Percentiles rank a stretch among this genome's conserved stretches.
Evolutionary conservation across 331 rosid genomes (phyloP).

Genomic region (Arachis monticola): DNA sequence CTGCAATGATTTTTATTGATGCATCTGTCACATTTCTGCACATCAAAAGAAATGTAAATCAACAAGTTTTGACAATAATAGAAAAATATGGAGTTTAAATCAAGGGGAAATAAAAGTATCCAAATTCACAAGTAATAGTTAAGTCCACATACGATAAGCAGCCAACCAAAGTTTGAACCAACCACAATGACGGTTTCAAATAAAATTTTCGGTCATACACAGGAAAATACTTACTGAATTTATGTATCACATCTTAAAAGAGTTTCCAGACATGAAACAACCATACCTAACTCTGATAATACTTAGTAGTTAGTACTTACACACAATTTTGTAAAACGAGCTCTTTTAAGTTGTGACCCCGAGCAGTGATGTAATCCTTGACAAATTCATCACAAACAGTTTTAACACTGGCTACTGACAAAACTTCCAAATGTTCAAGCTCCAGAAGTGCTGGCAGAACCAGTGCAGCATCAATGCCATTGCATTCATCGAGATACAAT

Average conservation of each 20-base stretch:
- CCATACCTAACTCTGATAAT: constrained; percentile 10
- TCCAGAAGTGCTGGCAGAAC: constrained; percentile 66
- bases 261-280: constrained; percentile 17
- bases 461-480: constrained; percentile 54
- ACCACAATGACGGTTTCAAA: not conserved
- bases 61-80: constrained; percentile 28
- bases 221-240: constrained; percentile 6
- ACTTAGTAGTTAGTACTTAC: constrained; percentile 81
- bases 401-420: constrained; percentile 74
- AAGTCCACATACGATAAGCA: constrained; percentile 22
- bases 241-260: constrained; percentile 5
- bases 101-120: constrained; percentile 1
- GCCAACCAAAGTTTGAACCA: not conserved
- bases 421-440: constrained; percentile 72
- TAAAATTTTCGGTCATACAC: not conserved
- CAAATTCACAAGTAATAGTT: constrained; percentile 12
- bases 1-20: constrained; percentile 74
- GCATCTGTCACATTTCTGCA: constrained; percentile 83
- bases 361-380: constrained; percentile 50
- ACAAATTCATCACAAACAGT: constrained; percentile 66
- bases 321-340: constrained; percentile 70
- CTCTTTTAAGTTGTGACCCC: constrained; percentile 78
- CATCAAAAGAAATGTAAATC: constrained; percentile 35
- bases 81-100: constrained; percentile 16
- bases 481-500: constrained; percentile 83